These are phyloP conservation scores for Penicillium psychrosexuale DNA, from an alignment of 2,329 filamentous ascomycete species.

Conservation along the genomic window DNA sequence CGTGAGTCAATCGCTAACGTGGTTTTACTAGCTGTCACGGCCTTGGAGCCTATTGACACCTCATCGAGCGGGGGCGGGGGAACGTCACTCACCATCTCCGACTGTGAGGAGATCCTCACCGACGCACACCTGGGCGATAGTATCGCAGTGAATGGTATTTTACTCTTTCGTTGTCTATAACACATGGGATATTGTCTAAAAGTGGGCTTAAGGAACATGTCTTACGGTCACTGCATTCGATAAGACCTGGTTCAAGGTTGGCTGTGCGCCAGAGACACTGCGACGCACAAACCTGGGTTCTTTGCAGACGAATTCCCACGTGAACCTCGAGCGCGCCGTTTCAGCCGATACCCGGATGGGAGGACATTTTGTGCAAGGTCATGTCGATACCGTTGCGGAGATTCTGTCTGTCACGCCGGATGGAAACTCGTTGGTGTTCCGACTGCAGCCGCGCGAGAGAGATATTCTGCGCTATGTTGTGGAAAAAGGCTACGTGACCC, in stretches of 20 bases:
- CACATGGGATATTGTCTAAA: background rate
- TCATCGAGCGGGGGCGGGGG: constrained; percentile 69
- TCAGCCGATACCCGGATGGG: constrained; percentile 92
- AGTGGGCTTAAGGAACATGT: constrained; percentile 61
- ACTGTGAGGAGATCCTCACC: constrained; percentile 70
- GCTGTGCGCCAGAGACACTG: constrained; percentile 91
- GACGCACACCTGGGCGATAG: constrained; percentile 89
- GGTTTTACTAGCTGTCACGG: constrained; percentile 66
- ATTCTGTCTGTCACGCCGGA: constrained; percentile 72
- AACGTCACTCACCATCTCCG: constrained; percentile 82
- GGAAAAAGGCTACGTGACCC: constrained; percentile 91
- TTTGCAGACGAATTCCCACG: constrained; percentile 62
- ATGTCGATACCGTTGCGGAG: constrained; percentile 84
- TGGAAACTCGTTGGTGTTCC: constrained; percentile 85
- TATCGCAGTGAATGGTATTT: constrained; percentile 80
- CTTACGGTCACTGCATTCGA: constrained; percentile 80
- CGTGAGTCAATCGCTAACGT: constrained; percentile 24
- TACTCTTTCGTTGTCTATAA: background rate
- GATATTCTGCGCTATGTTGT: constrained; percentile 81
- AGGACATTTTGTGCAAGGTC: constrained; percentile 95
- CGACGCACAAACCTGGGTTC: constrained; percentile 90
- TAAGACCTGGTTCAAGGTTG: constrained; percentile 72
- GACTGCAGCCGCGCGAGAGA: constrained; percentile 68
- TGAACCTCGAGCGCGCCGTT: constrained; percentile 94
- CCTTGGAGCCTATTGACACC: constrained; percentile 74